Conservation (phyloP, 305 asterid species). For the Solanum hybrid region DNA sequence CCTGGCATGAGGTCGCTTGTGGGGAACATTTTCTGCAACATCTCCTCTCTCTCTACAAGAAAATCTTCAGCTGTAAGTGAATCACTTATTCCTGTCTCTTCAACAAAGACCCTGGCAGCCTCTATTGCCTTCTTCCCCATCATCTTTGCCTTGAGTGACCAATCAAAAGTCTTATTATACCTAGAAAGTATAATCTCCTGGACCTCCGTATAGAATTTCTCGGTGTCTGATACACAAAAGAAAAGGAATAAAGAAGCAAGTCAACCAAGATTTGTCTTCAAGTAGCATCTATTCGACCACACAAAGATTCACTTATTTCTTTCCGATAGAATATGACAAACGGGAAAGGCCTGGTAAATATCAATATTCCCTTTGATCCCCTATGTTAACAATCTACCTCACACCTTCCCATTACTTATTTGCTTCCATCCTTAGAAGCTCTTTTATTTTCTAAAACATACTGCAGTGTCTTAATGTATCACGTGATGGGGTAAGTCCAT, state of each 20-base stretch:
- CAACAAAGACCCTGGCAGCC: conserved; percentile 84
- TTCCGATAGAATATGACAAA: not conserved
- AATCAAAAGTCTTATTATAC: conserved; percentile 80
- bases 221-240: conserved; percentile 55
- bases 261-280: not conserved
- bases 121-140: conserved; percentile 97
- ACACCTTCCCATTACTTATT: not conserved
- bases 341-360: not conserved
- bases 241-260: not conserved
- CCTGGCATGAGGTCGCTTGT: conserved; percentile 94
- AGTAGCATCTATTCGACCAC: not conserved
- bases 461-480: not conserved
- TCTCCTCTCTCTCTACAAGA: conserved; percentile 82
- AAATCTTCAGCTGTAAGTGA: conserved; percentile 76
- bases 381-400: not conserved
- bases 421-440: not conserved
- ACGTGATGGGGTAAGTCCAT: not conserved
- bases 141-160: conserved; percentile 95
- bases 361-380: not conserved
- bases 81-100: conserved; percentile 69
- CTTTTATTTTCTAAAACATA: not conserved
- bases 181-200: conserved; percentile 85
- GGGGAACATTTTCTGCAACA: conserved; percentile 66
- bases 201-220: conserved; percentile 83
- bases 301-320: not conserved